Percentiles rank a stretch among this genome's conserved stretches.
Evolutionary conservation across 2,329 filamentous ascomycete genomes (phyloP).

Genomic region (Ascochyta pisi): DNA sequence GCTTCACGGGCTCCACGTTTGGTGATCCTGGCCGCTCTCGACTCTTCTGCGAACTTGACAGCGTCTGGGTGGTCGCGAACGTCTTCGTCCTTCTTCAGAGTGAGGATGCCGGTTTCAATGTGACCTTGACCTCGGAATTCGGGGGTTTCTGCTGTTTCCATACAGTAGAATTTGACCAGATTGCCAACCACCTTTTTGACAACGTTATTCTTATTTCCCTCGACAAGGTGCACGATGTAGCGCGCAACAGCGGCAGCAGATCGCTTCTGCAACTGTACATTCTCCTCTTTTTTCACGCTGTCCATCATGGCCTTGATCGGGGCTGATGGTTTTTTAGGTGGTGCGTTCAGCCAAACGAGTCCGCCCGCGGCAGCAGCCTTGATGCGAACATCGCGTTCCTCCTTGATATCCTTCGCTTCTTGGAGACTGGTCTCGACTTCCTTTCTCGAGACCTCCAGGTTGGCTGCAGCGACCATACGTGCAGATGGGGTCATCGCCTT

Average conservation of each 20-base stretch:
- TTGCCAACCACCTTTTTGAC: constrained; percentile 97
- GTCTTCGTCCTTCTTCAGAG: constrained; percentile 96
- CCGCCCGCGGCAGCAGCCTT: constrained; percentile 86
- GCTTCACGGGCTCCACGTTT: constrained; percentile 93
- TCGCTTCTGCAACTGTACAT: constrained; percentile 82
- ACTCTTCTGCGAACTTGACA: constrained; percentile 86
- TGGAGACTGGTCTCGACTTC: constrained; percentile 75
- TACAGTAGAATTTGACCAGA: constrained; percentile 95
- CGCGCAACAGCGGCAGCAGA: constrained; percentile 84
- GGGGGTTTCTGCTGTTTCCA: constrained; percentile 96
- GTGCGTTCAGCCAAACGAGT: constrained; percentile 81
- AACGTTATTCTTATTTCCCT: constrained; percentile 78
- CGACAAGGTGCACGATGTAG: constrained; percentile 85
- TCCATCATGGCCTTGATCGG: constrained; percentile 99
- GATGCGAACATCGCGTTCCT: constrained; percentile 83
- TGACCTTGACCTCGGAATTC: constrained; percentile 86
- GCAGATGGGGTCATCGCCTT: constrained; percentile 89
- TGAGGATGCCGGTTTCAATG: constrained; percentile 82
- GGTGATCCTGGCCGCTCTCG: constrained; percentile 86
- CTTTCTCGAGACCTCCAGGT: constrained; percentile 77
- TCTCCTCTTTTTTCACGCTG: constrained; percentile 94
- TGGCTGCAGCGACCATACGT: constrained; percentile 80
- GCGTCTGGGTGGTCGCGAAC: constrained; percentile 90
- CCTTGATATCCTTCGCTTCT: constrained; percentile 80
- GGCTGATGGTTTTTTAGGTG: constrained; percentile 91